Evolutionary conservation across 306 rosid genomes (phyloP).

Genomic region (Castanea crenata): DNA sequence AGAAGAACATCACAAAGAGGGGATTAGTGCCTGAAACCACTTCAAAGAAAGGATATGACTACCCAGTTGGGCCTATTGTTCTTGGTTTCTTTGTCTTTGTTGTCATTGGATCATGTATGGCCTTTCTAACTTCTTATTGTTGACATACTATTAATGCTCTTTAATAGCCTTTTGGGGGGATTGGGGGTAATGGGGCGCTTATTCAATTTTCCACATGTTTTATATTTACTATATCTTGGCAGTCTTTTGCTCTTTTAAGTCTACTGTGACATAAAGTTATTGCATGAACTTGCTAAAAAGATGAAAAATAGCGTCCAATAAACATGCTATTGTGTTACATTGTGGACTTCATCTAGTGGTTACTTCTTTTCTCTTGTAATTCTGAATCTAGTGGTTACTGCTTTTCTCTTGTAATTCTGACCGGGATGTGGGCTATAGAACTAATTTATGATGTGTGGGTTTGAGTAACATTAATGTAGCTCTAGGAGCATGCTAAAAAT

Average conservation of each 20-base stretch:
- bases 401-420: neutral
- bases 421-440: neutral
- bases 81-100: slow-evolving; percentile 54
- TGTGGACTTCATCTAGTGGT: neutral
- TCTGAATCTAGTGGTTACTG: neutral
- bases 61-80: slow-evolving; percentile 44
- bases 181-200: too few species aligned
- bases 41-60: slow-evolving; percentile 49
- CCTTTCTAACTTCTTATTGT: neutral
- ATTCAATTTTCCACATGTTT: neutral
- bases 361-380: neutral
- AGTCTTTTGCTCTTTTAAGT: too few species aligned
- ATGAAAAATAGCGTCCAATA: neutral
- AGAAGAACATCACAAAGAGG: slow-evolving; percentile 49
- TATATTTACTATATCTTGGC: neutral
- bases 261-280: neutral
- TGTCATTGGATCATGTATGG: slow-evolving; percentile 57
- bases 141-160: neutral
- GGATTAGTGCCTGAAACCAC: slow-evolving; percentile 39
- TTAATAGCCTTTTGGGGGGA: neutral
- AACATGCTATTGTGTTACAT: neutral
- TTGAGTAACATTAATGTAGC: too few species aligned
- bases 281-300: neutral
- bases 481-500: too few species aligned
- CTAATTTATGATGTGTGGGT: too few species aligned